A percentile compares a stretch with the other conserved stretches of the same genome.
Evolutionary conservation across 768 basidiomycete species (phyloP).

Genomic region (Pleurotus cornucopiae): DNA sequence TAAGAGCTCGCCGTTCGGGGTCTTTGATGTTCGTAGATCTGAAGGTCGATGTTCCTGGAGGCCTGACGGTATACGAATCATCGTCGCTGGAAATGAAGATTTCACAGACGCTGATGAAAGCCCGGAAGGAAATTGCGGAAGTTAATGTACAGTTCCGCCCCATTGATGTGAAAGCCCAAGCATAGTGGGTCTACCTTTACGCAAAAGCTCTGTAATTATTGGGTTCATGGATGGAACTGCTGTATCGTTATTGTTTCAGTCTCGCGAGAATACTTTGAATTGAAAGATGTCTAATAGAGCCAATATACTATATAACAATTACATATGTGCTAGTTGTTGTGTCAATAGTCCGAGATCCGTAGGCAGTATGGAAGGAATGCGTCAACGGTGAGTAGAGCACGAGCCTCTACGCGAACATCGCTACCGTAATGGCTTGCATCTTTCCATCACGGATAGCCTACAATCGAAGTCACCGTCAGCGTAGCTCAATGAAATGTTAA

Average conservation of each 20-base stretch:
- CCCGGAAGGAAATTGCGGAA: conserved; percentile 65
- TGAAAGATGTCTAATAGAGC: too few relatives aligned
- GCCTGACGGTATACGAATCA: conserved; percentile 54
- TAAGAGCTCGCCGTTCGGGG: conserved; percentile 76
- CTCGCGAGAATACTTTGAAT: too few relatives aligned
- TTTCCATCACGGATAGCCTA: conserved; percentile 68
- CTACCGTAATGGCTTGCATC: conserved; percentile 53
- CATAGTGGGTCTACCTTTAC: background rate
- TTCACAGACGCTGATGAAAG: conserved; percentile 44
- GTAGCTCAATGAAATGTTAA: background rate
- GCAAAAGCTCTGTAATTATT: background rate
- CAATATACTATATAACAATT: background rate
- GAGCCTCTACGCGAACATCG: conserved; percentile 36
- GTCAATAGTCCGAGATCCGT: too few relatives aligned
- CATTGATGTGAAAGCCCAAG: conserved; percentile 16
- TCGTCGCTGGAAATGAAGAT: conserved; percentile 63
- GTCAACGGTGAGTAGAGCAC: too few relatives aligned
- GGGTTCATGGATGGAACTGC: too few relatives aligned
- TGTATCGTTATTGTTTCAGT: too few relatives aligned
- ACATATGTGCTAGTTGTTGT: background rate
- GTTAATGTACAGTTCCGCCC: conserved; percentile 64
- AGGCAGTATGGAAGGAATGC: too few relatives aligned
- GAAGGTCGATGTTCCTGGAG: conserved; percentile 61
- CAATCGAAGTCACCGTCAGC: conserved; percentile 4
- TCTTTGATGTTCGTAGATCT: conserved; percentile 84